Base-by-base conservation (phyloP, 164 flowering plant species). In the Macadamia integrifolia region DNA sequence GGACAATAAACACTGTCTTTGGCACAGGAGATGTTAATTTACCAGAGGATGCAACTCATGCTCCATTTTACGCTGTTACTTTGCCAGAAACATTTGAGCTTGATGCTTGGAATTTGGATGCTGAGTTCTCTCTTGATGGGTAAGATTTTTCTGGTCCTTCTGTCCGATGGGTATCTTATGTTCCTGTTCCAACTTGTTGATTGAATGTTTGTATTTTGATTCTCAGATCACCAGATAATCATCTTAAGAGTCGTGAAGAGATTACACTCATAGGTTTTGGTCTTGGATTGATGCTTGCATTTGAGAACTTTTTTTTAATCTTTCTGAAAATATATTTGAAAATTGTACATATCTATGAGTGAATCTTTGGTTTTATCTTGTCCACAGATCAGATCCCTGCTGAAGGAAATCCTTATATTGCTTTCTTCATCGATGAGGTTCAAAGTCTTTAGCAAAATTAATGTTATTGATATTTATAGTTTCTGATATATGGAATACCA, bases 261-360 rank as follows among this genome's bases (percentile, higher is more conserved):
- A 95, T 95, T 28, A 95, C 98, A 8, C 75, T 92, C 9, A 52
- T 75, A 84, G 98, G 97, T 93, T 6, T 49, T 68, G 5, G 1
- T 57, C 57, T 52, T 49, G 44, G 14, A 14, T 62, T 29, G 43
- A 9, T 35, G 14, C 4, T 11, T 12, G 40, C 29, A 40, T 15
- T 3, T 49, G 70, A 18, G 3, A 35, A 35, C 40, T n/a, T n/a
- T 56, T 63, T 44, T n/a, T 3, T 55, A 30, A 6, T 35, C 2
- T 31, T 18, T 32, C 46, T 13, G 9, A 50, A 9, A 6, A 46
- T 29, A 2, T 5, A 2, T 35, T 35, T 35, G 40, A 35, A 23
- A 23, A 35, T 35, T 35, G 3, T 35, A 35, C 40, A 15, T 58
- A 35, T 3, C 7, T 40, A 17, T 30, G 12, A 57, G 15, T 52